phyloP scores from a whole-genome alignment of 2,329 filamentous ascomycete species.

The Aspergillus ibericus region DNA sequence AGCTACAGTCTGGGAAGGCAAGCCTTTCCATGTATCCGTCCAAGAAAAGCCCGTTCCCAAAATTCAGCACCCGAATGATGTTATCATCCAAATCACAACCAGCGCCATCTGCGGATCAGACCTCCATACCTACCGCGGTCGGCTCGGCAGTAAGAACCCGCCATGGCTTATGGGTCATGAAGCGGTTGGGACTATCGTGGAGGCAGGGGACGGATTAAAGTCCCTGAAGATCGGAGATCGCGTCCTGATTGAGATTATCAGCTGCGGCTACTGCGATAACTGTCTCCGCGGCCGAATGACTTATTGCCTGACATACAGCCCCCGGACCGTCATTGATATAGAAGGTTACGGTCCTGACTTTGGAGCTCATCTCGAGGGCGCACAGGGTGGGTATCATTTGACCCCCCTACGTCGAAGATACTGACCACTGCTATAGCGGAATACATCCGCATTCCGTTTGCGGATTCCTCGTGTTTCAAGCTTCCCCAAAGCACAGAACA shows the following conservation, averaged over 20 bases:
- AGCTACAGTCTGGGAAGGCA: slow-evolving; percentile 29
- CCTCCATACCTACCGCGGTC: slow-evolving; percentile 36
- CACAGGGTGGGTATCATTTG: slow-evolving; percentile 13
- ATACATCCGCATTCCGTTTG: slow-evolving; percentile 20
- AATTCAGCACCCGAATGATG: slow-evolving; percentile 28
- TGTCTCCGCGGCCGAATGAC: neutral
- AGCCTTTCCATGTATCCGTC: slow-evolving; percentile 26
- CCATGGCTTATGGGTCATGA: slow-evolving; percentile 30
- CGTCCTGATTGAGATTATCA: slow-evolving; percentile 12
- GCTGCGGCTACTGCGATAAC: slow-evolving; percentile 1
- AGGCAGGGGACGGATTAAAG: slow-evolving; percentile 19
- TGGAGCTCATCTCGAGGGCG: slow-evolving; percentile 10
- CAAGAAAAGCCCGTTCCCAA: slow-evolving; percentile 21
- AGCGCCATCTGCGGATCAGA: slow-evolving; percentile 39
- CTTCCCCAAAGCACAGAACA: slow-evolving; percentile 7
- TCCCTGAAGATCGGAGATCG: slow-evolving; percentile 18
- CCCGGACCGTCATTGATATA: neutral
- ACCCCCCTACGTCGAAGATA: neutral
- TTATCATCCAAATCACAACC: slow-evolving; percentile 36
- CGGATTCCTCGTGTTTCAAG: slow-evolving; percentile 9
- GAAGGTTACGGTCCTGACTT: neutral
- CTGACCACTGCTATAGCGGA: slow-evolving; percentile 10
- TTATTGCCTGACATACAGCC: neutral
- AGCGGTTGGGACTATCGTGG: slow-evolving; percentile 23
- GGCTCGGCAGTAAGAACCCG: slow-evolving; percentile 17